phyloP scores from a whole-genome alignment of 2,329 filamentous ascomycete species.

The Trichothecium sympodiale region DNA sequence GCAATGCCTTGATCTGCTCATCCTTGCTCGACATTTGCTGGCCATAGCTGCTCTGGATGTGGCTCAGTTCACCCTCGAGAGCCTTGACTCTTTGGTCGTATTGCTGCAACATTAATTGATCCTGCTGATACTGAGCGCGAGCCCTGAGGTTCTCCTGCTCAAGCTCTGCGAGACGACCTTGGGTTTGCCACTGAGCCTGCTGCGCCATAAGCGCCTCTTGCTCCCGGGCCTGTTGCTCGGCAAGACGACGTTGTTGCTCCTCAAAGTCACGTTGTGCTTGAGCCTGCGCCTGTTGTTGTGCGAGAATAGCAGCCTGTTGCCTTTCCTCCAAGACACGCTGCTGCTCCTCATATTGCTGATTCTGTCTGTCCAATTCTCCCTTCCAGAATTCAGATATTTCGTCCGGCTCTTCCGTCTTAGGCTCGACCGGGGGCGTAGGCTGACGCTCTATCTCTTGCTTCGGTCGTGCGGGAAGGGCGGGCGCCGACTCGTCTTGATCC shows the following conservation, averaged over 20 bases:
- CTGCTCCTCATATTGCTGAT: conserved; percentile 90
- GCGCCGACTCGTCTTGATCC: conserved; percentile 72
- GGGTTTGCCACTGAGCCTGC: conserved; percentile 86
- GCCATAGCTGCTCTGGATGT: conserved; percentile 71
- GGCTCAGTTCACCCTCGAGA: conserved; percentile 73
- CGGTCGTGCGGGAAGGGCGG: conserved; percentile 70
- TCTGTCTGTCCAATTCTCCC: conserved; percentile 78
- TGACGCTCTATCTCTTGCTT: conserved; percentile 61
- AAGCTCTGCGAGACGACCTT: conserved; percentile 88
- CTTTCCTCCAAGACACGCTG: conserved; percentile 81
- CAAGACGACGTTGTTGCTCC: conserved; percentile 78
- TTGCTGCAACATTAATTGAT: conserved; percentile 93
- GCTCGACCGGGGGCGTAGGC: conserved; percentile 57
- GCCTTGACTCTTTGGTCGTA: conserved; percentile 93
- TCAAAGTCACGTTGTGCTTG: conserved; percentile 94
- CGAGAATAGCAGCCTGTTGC: conserved; percentile 68
- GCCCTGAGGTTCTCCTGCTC: conserved; percentile 93
- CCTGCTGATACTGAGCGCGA: conserved; percentile 89
- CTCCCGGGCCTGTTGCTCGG: conserved; percentile 81
- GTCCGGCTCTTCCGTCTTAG: conserved; percentile 70
- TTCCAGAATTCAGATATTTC: conserved; percentile 99
- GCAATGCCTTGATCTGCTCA: conserved; percentile 82
- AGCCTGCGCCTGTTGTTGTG: conserved; percentile 71
- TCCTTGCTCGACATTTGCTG: conserved; percentile 85
- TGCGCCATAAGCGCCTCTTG: conserved; percentile 84